Evolutionary conservation across 2,329 filamentous ascomycete genomes (phyloP).

Genomic region (Fonsecaea monophora): DNA sequence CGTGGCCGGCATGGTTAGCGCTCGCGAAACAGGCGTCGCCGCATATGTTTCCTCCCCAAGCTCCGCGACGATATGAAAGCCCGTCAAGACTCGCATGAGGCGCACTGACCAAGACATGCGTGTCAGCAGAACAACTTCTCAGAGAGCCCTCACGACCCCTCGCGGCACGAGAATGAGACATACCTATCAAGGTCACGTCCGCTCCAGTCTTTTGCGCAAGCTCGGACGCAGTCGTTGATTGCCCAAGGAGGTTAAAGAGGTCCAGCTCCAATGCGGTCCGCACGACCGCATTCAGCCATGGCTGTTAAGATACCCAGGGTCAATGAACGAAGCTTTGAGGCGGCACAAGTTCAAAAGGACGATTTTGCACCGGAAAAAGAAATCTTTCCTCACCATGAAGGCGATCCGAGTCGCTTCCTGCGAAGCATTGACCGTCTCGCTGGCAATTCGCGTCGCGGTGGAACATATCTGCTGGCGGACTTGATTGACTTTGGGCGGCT

Average conservation of each 20-base stretch:
- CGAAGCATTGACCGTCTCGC: slow-evolving; percentile 13
- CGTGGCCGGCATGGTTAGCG: slow-evolving; percentile 14
- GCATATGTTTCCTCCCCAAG: slow-evolving; percentile 22
- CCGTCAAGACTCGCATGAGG: slow-evolving; percentile 24
- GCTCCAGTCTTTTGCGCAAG: slow-evolving; percentile 43
- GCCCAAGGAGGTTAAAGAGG: slow-evolving; percentile 19
- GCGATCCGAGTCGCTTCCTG: slow-evolving; percentile 17
- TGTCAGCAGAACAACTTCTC: slow-evolving; percentile 7
- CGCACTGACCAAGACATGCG: slow-evolving; percentile 4
- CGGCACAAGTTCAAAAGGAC: neutral
- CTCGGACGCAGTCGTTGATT: slow-evolving; percentile 40
- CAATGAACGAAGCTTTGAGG: neutral
- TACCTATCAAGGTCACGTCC: slow-evolving; percentile 45
- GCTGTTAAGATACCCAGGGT: neutral
- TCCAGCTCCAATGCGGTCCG: slow-evolving; percentile 24
- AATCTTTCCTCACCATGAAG: slow-evolving; percentile 18
- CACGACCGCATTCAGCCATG: slow-evolving; percentile 25
- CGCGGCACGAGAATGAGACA: neutral
- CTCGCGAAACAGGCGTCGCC: slow-evolving; percentile 16
- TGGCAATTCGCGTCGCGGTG: slow-evolving; percentile 12
- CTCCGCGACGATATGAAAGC: slow-evolving; percentile 22
- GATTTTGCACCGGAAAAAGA: too few species aligned
- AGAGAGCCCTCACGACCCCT: neutral
- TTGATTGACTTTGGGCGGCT: slow-evolving; percentile 10
- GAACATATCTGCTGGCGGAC: slow-evolving; percentile 21